A percentile compares a stretch with the other conserved stretches of the same genome.
Conservation (phyloP, 805 yeast genomes). For the Candida glaebosa region DNA sequence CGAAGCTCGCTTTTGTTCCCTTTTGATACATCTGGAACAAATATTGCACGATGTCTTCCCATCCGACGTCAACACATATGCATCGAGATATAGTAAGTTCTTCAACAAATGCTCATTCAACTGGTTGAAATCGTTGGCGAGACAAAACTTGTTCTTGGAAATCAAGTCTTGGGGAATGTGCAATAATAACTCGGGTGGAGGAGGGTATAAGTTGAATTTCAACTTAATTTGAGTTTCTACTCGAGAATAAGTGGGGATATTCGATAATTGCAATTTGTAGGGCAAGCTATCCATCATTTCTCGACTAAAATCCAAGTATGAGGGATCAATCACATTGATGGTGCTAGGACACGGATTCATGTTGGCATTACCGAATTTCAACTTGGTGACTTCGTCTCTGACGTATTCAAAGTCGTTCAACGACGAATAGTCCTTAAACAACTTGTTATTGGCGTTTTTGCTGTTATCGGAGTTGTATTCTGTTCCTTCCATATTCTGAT, state of each 20-base stretch:
- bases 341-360: slow-evolving; percentile 35
- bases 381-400: slow-evolving; percentile 47
- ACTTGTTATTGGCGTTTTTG: background rate
- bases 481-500: background rate
- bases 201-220: slow-evolving; percentile 62
- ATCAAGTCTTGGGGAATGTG: slow-evolving; percentile 86
- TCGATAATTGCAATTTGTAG: slow-evolving; percentile 50
- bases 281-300: slow-evolving; percentile 38
- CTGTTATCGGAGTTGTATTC: background rate
- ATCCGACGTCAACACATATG: slow-evolving; percentile 69
- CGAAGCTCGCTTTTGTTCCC: slow-evolving; percentile 92
- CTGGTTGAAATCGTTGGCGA: slow-evolving; percentile 47
- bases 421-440: slow-evolving; percentile 11
- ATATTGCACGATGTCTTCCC: slow-evolving; percentile 57
- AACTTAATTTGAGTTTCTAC: slow-evolving; percentile 95
- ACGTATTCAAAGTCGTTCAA: slow-evolving; percentile 30
- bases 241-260: slow-evolving; percentile 77
- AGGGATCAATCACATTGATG: slow-evolving; percentile 28
- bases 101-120: slow-evolving; percentile 41
- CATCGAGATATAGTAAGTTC: slow-evolving; percentile 65
- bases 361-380: slow-evolving; percentile 49
- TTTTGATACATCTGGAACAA: slow-evolving; percentile 83
- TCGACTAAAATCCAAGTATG: slow-evolving; percentile 37
- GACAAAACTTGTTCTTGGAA: slow-evolving; percentile 79
- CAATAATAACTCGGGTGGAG: slow-evolving; percentile 68